Percentiles rank a stretch among this genome's conserved stretches.
Evolutionary conservation across 2,329 filamentous ascomycete species (phyloP).

Genomic region (Xylariaceae sp.): DNA sequence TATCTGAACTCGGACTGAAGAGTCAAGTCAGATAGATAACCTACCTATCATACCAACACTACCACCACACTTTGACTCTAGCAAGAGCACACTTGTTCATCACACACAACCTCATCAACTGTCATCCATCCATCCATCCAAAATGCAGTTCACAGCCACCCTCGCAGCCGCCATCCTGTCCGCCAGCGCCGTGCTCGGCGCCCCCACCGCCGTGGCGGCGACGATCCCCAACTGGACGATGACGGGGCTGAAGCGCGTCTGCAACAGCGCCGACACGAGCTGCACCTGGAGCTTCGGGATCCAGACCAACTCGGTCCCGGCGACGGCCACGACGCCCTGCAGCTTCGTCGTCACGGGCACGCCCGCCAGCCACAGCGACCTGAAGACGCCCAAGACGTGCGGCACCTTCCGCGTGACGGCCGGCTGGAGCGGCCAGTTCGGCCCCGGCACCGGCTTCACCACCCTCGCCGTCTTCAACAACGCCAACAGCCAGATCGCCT

Average conservation of each 20-base stretch:
- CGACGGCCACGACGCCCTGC: constrained; percentile 30
- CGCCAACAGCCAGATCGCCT: constrained; percentile 40
- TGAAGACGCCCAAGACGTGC: constrained; percentile 35
- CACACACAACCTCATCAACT: constrained; percentile 1
- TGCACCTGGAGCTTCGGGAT: constrained; percentile 40
- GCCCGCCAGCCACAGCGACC: constrained; percentile 35
- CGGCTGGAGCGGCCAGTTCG: constrained; percentile 53
- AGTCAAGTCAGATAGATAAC: too few relatives aligned
- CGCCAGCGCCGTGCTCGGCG: constrained; percentile 23
- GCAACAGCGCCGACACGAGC: constrained; percentile 34
- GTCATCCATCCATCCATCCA: constrained; percentile 5
- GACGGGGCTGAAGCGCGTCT: constrained; percentile 33
- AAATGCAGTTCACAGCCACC: constrained; percentile 34
- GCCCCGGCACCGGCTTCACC: constrained; percentile 47
- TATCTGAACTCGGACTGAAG: too few relatives aligned
- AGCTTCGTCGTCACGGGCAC: constrained; percentile 32
- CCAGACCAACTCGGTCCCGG: constrained; percentile 29
- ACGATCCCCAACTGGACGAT: constrained; percentile 36
- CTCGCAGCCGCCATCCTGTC: constrained; percentile 25
- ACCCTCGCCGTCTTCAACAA: constrained; percentile 46
- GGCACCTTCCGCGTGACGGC: constrained; percentile 47
- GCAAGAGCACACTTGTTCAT: too few relatives aligned
- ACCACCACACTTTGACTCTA: too few relatives aligned
- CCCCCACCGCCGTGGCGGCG: constrained; percentile 21
- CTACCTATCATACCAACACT: too few relatives aligned